phyloP scores from a whole-genome alignment of 495 filamentous ascomycete genomes.

The Trichoderma erinaceum region DNA sequence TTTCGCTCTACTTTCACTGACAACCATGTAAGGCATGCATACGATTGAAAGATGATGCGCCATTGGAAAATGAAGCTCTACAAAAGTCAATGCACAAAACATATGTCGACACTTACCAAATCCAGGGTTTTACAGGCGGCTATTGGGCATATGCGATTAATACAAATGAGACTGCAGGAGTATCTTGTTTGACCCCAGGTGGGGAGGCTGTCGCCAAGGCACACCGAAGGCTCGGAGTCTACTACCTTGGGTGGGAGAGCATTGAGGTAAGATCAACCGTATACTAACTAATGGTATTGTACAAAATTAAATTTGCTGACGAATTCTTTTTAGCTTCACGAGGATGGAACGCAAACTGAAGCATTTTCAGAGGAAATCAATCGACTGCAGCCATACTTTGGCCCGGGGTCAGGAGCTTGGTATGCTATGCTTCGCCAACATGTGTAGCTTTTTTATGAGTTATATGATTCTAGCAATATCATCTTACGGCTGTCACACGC shows the following conservation, averaged over 20 bases:
- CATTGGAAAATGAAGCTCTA: not conserved
- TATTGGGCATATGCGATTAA: not conserved
- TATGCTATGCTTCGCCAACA: conserved; percentile 4
- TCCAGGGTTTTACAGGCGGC: not conserved
- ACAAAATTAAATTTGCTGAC: not conserved
- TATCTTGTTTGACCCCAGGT: not conserved
- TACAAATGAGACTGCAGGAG: not conserved
- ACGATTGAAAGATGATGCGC: not conserved
- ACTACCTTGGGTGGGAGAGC: conserved; percentile 2
- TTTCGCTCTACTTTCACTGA: not conserved
- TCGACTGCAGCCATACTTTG: not conserved
- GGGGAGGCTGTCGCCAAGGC: not conserved
- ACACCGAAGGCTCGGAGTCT: not conserved
- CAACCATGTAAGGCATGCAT: not conserved
- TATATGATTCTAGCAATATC: too few relatives aligned
- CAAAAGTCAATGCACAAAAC: conserved; percentile 2
- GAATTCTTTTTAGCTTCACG: not conserved
- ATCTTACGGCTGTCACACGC: too few relatives aligned
- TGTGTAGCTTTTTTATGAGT: not conserved
- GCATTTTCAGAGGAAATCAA: not conserved
- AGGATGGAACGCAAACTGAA: not conserved
- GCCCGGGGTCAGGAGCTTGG: not conserved
- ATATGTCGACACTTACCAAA: not conserved
- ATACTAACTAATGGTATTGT: not conserved
- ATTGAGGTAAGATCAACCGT: not conserved